Base-by-base conservation (phyloP, 129 eudicot genomes). In the Calendula officinalis region DNA sequence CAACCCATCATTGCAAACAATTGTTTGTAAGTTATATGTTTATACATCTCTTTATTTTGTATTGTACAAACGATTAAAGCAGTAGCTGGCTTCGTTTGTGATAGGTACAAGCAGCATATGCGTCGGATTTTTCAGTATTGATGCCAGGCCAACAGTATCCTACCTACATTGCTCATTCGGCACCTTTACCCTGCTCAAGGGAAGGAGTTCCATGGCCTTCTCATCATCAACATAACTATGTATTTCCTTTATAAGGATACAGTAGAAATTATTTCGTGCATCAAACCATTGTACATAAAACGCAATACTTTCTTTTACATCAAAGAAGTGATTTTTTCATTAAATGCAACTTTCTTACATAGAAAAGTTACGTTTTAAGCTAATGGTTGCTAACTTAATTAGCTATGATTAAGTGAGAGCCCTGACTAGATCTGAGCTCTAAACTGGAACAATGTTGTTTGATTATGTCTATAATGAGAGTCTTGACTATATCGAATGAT, bases 91-190 rank as follows among this genome's bases (percentile, higher is more conserved):
- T 73, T 65, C 57, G 3, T 72, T 50, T 71, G 76, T 74, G 70
- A 54, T 77, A 86, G 88, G 82, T 59, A 56, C 77, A 82, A 71
- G 30, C 81, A 10, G 2, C 86, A 36, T 79, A 80, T 74, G 80
- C 82, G 3, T 75, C 87, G 0, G 92, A 84, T 70, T 81, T 79
- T 69, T 79, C 95, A 32, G 97, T 90, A 34, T 62, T 90, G 77
- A 90, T 86, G 97, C 97, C 97, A 17, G 97, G 97, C 6, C 85
- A 90, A 45, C 81, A 75, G n/a, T 82, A 76, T 62, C 97, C 97
- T 1, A 86, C 92, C 46, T 82, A 73, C 82, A 84, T 90, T 71
- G 95, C 97, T 17, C 91, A 82, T 59, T 83, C 92, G 45, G 85
- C 95, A 54, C 97, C 97, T 69, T 83, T 90, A 51, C 86, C 97